These are phyloP conservation scores for Galeopsis tetrahit DNA, from an alignment of 257 asterid genomes.

Conservation along the genomic window DNA sequence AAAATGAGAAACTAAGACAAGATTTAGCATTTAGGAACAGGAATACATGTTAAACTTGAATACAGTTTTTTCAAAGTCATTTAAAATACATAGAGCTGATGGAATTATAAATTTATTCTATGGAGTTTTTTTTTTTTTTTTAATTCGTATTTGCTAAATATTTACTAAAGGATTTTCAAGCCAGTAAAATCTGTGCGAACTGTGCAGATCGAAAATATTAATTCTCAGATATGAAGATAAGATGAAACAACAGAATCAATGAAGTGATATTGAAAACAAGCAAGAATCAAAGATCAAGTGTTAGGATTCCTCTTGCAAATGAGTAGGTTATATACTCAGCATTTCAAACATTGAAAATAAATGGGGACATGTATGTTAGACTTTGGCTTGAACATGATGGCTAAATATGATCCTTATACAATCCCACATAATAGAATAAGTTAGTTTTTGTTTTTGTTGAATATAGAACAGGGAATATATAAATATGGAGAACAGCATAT, in stretches of 20 bases:
- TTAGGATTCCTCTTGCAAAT: constrained; percentile 1
- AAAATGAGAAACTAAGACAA: constrained; percentile 5
- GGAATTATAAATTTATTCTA: neutral
- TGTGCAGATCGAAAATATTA: neutral
- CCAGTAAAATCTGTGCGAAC: neutral
- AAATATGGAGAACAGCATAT: constrained; percentile 9
- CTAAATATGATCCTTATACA: neutral
- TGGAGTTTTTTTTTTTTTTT: neutral
- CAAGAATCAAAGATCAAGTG: constrained; percentile 19
- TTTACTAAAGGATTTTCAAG: constrained; percentile 16
- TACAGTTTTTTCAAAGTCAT: constrained; percentile 23
- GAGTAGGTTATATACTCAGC: constrained; percentile 12
- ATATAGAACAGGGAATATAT: constrained; percentile 4
- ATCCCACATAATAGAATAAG: neutral
- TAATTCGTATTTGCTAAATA: neutral
- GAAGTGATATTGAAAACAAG: constrained; percentile 5
- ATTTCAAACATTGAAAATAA: neutral
- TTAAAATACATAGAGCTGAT: neutral
- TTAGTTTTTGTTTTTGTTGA: neutral
- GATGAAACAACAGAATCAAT: constrained; percentile 8
- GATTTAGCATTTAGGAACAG: constrained; percentile 13
- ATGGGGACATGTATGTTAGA: neutral
- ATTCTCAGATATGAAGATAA: neutral
- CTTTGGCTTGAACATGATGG: neutral
- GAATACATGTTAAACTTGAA: constrained; percentile 13